Percentiles rank a stretch among this genome's conserved stretches.
These are phyloP conservation scores for Colletotrichum navitas DNA, from an alignment of 2,329 filamentous ascomycete genomes.

Conservation along the genomic window DNA sequence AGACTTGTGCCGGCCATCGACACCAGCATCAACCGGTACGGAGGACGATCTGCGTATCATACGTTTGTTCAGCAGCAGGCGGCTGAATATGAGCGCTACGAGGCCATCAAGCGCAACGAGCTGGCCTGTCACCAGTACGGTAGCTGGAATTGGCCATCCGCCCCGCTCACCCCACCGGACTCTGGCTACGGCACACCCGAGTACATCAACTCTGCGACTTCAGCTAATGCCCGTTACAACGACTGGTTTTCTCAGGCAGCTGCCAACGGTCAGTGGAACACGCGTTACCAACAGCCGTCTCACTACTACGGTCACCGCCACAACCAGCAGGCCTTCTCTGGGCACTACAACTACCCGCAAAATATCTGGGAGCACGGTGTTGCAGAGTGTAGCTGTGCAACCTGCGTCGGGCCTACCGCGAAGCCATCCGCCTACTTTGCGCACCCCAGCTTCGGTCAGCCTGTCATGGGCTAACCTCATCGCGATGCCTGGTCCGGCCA, in stretches of 20 bases:
- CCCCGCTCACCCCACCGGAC: constrained; percentile 70
- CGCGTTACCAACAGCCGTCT: constrained; percentile 59
- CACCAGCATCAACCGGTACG: constrained; percentile 49
- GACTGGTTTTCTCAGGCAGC: constrained; percentile 66
- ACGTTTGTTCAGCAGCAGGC: constrained; percentile 68
- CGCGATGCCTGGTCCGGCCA: not conserved
- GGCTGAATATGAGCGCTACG: constrained; percentile 64
- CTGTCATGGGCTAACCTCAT: constrained; percentile 65
- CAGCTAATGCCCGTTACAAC: constrained; percentile 67
- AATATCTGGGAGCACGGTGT: constrained; percentile 64
- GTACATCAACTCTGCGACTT: constrained; percentile 67
- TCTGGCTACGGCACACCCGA: constrained; percentile 73
- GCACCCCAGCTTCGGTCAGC: constrained; percentile 63
- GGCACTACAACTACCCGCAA: constrained; percentile 60
- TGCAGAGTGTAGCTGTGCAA: constrained; percentile 63
- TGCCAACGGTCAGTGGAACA: constrained; percentile 58
- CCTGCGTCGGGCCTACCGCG: constrained; percentile 57
- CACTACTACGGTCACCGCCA: constrained; percentile 57
- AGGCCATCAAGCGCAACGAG: constrained; percentile 58
- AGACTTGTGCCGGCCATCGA: constrained; percentile 58
- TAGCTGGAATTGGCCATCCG: constrained; percentile 47
- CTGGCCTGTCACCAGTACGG: constrained; percentile 56
- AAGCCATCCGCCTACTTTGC: constrained; percentile 64
- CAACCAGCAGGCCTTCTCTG: constrained; percentile 51
- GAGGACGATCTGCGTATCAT: constrained; percentile 54